These are phyloP conservation scores for Hanseniaspora guilliermondii DNA, from an alignment of 805 yeast species.

Conservation along the genomic window DNA sequence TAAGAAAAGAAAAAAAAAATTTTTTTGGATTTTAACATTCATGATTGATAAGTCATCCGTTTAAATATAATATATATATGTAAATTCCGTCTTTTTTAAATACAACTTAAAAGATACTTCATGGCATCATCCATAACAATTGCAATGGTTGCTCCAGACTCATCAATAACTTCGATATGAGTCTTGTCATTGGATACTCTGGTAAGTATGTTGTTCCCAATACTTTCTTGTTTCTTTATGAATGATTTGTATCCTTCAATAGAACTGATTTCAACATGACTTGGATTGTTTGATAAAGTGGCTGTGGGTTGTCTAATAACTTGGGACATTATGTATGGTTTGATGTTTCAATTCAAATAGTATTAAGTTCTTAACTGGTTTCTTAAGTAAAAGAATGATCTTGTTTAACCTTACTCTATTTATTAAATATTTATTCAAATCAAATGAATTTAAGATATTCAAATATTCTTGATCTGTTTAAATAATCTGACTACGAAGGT, in stretches of 20 bases:
- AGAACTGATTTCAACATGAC: constrained; percentile 29
- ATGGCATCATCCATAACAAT: constrained; percentile 8
- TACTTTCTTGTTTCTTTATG: constrained; percentile 26
- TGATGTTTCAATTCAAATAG: neutral
- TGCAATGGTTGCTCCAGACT: constrained; percentile 24
- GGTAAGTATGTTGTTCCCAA: constrained; percentile 26
- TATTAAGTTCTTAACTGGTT: too few relatives aligned
- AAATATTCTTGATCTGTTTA: neutral
- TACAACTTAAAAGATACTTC: neutral
- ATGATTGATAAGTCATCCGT: too few relatives aligned
- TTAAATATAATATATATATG: too few relatives aligned
- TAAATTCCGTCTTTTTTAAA: neutral
- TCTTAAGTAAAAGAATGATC: too few relatives aligned
- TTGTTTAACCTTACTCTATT: too few relatives aligned
- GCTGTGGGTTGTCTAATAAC: constrained; percentile 19
- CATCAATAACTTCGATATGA: constrained; percentile 29
- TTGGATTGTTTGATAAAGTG: neutral
- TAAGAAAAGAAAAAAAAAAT: neutral
- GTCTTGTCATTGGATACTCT: constrained; percentile 27
- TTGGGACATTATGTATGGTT: neutral
- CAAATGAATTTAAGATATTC: too few relatives aligned
- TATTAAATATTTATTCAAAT: too few relatives aligned
- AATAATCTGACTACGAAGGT: too few relatives aligned
- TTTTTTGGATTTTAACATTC: too few relatives aligned
- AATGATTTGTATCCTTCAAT: constrained; percentile 32